Conservation (phyloP, 352 stramenopile genomes). For the Phytophthora boehmeriae region DNA sequence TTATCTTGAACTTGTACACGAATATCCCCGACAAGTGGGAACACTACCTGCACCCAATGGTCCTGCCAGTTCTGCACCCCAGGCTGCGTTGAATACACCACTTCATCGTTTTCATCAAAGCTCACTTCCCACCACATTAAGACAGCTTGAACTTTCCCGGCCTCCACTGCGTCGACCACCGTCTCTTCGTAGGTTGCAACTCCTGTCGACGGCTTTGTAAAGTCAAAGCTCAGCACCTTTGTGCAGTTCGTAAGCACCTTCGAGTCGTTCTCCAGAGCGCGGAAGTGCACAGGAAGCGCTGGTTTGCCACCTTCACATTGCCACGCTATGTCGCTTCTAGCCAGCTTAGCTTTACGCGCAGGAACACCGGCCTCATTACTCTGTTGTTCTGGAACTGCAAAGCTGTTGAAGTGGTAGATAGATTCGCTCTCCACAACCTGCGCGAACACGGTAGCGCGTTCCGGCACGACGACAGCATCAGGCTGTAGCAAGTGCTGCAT, state of each 20-base stretch:
- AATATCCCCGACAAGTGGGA: slow-evolving; percentile 49
- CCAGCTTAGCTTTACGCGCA: slow-evolving; percentile 36
- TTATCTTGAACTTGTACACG: slow-evolving; percentile 24
- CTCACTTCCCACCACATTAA: slow-evolving; percentile 85
- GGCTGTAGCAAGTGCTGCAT: slow-evolving; percentile 61
- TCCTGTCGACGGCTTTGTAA: slow-evolving; percentile 43
- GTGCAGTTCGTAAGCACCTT: slow-evolving; percentile 48
- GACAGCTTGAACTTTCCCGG: slow-evolving; percentile 62
- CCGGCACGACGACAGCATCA: slow-evolving; percentile 70
- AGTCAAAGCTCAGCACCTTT: slow-evolving; percentile 71
- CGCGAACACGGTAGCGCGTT: slow-evolving; percentile 69
- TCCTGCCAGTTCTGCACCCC: slow-evolving; percentile 82
- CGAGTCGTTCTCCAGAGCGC: slow-evolving; percentile 41
- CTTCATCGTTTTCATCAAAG: slow-evolving; percentile 53
- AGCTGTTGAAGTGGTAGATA: slow-evolving; percentile 76
- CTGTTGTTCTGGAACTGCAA: slow-evolving; percentile 39
- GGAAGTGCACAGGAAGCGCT: slow-evolving; percentile 70
- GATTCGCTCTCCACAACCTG: slow-evolving; percentile 70
- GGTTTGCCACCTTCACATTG: slow-evolving; percentile 66
- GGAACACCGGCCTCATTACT: slow-evolving; percentile 1
- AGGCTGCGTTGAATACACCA: slow-evolving; percentile 74
- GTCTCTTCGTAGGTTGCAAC: slow-evolving; percentile 43
- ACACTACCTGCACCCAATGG: slow-evolving; percentile 85
- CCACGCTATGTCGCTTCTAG: slow-evolving; percentile 60
- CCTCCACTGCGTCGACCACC: slow-evolving; percentile 33